Conservation (phyloP, 2,329 filamentous ascomycete species). For the Chalaropsis thielavioides region DNA sequence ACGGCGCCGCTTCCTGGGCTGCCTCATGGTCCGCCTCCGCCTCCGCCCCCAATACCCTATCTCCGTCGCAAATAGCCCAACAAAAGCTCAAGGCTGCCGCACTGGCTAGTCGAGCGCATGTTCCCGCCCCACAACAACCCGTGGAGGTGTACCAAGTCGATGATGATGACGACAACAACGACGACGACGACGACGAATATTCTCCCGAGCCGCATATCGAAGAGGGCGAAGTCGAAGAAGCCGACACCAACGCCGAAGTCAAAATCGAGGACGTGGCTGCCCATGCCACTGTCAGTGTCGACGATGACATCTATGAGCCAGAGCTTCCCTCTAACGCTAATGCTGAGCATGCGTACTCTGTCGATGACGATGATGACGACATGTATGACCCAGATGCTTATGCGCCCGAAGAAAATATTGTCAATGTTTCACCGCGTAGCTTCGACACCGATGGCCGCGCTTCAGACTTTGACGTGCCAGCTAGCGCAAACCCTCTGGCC, state of each 20-base stretch:
- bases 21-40: constrained; percentile 5
- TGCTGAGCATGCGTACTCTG: background rate
- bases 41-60: background rate
- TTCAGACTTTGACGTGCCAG: constrained; percentile 1
- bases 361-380: constrained; percentile 17
- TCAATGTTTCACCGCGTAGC: background rate
- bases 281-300: constrained; percentile 49
- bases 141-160: background rate
- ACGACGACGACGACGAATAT: constrained; percentile 8
- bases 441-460: constrained; percentile 12
- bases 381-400: constrained; percentile 15
- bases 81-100: constrained; percentile 10
- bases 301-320: constrained; percentile 45
- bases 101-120: background rate
- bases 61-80: constrained; percentile 1
- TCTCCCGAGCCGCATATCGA: constrained; percentile 7
- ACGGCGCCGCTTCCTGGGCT: constrained; percentile 11
- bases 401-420: constrained; percentile 5
- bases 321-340: constrained; percentile 11
- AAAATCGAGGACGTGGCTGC: background rate
- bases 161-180: too few species aligned
- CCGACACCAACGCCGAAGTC: background rate
- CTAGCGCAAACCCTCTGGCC: background rate
- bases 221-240: background rate
- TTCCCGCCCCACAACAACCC: background rate